A percentile compares a stretch with the other conserved stretches of the same genome.
These are phyloP conservation scores for Diaporthe sp. DNA, from an alignment of 2,329 filamentous ascomycete species.

Conservation along the genomic window DNA sequence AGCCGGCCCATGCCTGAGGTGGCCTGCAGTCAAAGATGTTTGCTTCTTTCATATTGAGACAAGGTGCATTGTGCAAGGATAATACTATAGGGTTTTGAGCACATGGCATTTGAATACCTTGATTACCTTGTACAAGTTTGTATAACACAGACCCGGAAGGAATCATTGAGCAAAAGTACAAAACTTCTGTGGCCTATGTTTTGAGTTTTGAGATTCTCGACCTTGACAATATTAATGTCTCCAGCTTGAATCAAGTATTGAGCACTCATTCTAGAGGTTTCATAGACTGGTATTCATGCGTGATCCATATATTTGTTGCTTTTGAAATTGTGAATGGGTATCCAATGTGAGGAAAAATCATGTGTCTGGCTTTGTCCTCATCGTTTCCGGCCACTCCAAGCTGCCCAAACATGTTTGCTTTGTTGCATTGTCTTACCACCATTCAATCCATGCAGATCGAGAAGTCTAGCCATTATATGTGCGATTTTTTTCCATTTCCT, in stretches of 20 bases:
- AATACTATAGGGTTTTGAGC: background rate
- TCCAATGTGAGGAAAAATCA: background rate
- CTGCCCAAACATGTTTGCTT: background rate
- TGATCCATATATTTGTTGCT: background rate
- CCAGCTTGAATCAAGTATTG: background rate
- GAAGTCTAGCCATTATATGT: background rate
- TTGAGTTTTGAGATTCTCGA: background rate
- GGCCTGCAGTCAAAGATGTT: background rate
- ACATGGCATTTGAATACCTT: background rate
- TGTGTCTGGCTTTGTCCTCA: conserved; percentile 9
- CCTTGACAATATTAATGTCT: background rate
- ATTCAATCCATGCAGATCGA: too few species aligned
- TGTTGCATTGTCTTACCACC: background rate
- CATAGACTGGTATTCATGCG: too few species aligned
- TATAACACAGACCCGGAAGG: background rate
- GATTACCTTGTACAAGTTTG: background rate
- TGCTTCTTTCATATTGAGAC: background rate
- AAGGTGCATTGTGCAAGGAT: background rate
- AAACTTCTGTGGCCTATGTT: background rate
- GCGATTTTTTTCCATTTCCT: background rate
- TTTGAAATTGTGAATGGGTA: background rate
- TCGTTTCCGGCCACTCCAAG: conserved; percentile 12
- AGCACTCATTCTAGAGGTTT: background rate
- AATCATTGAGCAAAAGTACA: background rate
- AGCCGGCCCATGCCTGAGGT: too few species aligned